Evolutionary conservation across 2,329 filamentous ascomycete species (phyloP).

Genomic region (Epichloe typhina): DNA sequence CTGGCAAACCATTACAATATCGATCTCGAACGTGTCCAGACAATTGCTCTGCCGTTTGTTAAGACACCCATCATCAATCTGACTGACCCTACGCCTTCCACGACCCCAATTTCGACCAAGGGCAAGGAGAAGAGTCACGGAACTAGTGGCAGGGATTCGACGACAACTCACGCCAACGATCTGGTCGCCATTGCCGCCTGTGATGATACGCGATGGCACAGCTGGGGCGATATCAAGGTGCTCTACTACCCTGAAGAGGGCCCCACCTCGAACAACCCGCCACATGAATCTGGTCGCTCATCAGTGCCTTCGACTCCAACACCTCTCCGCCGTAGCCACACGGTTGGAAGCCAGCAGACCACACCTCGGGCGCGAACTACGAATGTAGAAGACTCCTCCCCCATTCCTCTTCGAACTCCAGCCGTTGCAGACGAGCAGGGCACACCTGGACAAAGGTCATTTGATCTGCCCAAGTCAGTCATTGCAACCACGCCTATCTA

Average conservation of each 20-base stretch:
- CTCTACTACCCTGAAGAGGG: constrained; percentile 54
- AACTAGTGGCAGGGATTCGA: constrained; percentile 32
- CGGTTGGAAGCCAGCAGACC: constrained; percentile 31
- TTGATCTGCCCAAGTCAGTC: constrained; percentile 50
- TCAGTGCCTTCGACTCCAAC: constrained; percentile 59
- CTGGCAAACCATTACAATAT: constrained; percentile 77
- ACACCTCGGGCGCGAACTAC: constrained; percentile 26
- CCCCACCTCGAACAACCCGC: constrained; percentile 10
- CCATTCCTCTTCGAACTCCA: constrained; percentile 31
- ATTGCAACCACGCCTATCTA: constrained; percentile 41
- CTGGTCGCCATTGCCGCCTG: constrained; percentile 60
- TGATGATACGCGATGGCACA: constrained; percentile 48
- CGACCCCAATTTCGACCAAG: constrained; percentile 49
- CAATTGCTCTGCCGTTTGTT: constrained; percentile 68
- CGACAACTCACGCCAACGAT: constrained; percentile 67
- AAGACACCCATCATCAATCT: constrained; percentile 50
- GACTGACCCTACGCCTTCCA: constrained; percentile 37
- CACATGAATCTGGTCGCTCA: constrained; percentile 19
- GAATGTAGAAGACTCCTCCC: constrained; percentile 32
- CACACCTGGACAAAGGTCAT: constrained; percentile 36
- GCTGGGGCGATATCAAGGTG: constrained; percentile 70
- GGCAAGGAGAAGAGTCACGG: constrained; percentile 55
- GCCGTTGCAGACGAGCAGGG: constrained; percentile 22
- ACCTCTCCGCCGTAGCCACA: constrained; percentile 56
- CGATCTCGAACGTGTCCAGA: constrained; percentile 67